These are phyloP conservation scores for Prunus davidiana DNA, from an alignment of 306 rosid species.

Conservation along the genomic window DNA sequence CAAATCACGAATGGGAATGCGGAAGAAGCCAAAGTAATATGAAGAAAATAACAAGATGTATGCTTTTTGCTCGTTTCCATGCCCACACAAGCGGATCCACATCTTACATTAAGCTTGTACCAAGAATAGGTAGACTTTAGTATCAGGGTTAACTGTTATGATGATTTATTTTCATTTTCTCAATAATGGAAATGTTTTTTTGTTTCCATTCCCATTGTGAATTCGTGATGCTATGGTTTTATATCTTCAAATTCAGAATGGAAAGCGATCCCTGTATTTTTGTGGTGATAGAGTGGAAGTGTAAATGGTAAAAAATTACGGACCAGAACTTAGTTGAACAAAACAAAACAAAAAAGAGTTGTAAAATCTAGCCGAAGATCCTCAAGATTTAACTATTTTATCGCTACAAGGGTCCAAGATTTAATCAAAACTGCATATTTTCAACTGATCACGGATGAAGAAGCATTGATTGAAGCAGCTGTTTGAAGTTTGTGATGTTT, in stretches of 20 bases:
- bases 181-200: background rate
- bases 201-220: background rate
- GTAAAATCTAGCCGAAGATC: too few species aligned
- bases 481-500: background rate
- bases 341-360: background rate
- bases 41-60: background rate
- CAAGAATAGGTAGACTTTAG: background rate
- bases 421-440: too few species aligned
- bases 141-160: background rate
- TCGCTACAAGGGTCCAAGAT: background rate
- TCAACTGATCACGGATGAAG: background rate
- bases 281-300: background rate
- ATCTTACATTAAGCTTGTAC: background rate
- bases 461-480: background rate
- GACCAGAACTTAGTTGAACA: background rate
- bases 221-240: background rate
- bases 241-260: background rate
- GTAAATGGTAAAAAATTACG: background rate
- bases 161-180: background rate
- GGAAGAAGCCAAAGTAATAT: conserved; percentile 65
- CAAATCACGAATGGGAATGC: conserved; percentile 93
- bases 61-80: background rate
- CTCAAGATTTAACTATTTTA: background rate
- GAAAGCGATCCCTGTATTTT: background rate
- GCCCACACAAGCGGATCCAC: background rate